Conservation (phyloP, 495 filamentous ascomycete species). For the Penicillium argentinense region DNA sequence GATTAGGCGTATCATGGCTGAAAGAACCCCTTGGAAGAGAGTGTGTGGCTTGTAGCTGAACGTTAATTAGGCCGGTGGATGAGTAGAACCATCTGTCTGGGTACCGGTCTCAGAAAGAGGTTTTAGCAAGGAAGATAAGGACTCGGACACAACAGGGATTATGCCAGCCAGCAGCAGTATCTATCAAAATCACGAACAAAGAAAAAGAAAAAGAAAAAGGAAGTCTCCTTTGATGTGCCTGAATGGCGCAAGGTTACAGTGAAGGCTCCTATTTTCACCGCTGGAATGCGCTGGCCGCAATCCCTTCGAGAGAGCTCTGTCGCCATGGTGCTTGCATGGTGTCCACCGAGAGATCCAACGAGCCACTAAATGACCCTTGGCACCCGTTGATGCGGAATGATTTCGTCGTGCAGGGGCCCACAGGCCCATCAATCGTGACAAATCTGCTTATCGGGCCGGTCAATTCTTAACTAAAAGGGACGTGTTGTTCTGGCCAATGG, state of each 20-base stretch:
- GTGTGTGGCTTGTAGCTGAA: constrained; percentile 1
- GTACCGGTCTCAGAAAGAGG: too few species aligned
- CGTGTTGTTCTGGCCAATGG: neutral
- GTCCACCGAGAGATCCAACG: neutral
- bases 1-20: too few species aligned
- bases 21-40: neutral
- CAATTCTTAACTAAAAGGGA: neutral
- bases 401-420: neutral
- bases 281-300: neutral
- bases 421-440: neutral
- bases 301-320: neutral
- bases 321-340: neutral
- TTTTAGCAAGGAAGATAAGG: too few species aligned
- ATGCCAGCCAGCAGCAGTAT: too few species aligned
- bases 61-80: neutral
- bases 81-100: too few species aligned
- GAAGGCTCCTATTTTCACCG: constrained; percentile 3
- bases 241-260: too few species aligned
- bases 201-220: too few species aligned
- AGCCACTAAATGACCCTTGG: neutral
- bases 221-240: too few species aligned
- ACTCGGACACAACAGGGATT: too few species aligned
- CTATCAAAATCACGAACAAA: too few species aligned
- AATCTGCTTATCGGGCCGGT: neutral
- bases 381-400: neutral